Percentiles rank a stretch among this genome's conserved stretches.
Conservation (phyloP, 1,139 yeast genomes). For the Kodamaea sp. region DNA sequence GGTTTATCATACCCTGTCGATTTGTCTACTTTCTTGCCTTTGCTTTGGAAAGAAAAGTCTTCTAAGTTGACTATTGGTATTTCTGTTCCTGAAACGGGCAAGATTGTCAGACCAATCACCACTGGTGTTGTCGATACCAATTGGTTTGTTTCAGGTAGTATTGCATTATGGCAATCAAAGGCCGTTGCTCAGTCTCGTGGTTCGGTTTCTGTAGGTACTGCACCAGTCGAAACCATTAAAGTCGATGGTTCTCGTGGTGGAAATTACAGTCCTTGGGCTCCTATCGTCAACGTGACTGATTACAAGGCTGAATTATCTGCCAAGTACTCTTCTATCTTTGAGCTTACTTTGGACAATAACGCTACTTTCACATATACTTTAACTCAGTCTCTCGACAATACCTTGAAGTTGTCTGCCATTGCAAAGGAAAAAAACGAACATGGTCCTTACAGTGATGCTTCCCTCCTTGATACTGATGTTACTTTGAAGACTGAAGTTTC, state of each 20-base stretch:
- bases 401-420: not conserved
- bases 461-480: not conserved
- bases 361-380: constrained; percentile 5
- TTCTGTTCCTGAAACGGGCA: constrained; percentile 18
- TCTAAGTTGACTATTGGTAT: constrained; percentile 19
- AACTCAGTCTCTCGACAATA: constrained; percentile 1
- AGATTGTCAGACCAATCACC: constrained; percentile 12
- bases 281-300: constrained; percentile 1
- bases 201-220: too few species aligned
- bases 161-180: constrained; percentile 5
- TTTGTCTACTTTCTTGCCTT: constrained; percentile 25
- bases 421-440: constrained; percentile 1
- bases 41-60: constrained; percentile 25
- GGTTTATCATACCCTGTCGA: constrained; percentile 27
- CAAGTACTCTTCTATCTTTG: constrained; percentile 1
- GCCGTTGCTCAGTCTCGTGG: too few species aligned
- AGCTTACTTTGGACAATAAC: constrained; percentile 5
- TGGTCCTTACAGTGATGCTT: constrained; percentile 1
- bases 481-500: too few species aligned
- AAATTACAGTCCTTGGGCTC: constrained; percentile 7
- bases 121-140: constrained; percentile 1
- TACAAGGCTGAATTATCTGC: not conserved
- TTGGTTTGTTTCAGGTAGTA: constrained; percentile 6
- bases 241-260: not conserved
- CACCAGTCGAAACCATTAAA: too few species aligned